A percentile compares a stretch with the other conserved stretches of the same genome.
Evolutionary conservation across 257 asterid genomes (phyloP).

Genomic region (Forsythia viridissima): DNA sequence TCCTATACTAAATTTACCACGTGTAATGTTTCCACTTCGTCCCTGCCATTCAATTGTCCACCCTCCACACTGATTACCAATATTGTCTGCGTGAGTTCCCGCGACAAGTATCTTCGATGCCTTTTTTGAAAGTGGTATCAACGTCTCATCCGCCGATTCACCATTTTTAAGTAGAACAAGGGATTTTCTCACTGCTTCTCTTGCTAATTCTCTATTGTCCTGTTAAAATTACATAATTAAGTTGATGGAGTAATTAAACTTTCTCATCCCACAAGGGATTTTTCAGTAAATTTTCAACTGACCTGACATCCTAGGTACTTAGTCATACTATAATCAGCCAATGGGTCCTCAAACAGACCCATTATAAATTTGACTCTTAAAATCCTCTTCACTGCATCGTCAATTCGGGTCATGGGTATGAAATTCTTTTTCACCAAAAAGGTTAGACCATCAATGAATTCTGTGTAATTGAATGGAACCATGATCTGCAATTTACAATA

Average conservation of each 20-base stretch:
- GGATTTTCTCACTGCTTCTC: slow-evolving; percentile 23
- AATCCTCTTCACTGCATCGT: slow-evolving; percentile 15
- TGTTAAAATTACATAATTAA: neutral
- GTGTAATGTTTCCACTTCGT: neutral
- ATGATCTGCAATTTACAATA: slow-evolving; percentile 7
- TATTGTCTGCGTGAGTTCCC: slow-evolving; percentile 12
- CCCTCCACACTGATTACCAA: slow-evolving; percentile 20
- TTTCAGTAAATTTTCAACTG: neutral
- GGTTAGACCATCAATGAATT: slow-evolving; percentile 19
- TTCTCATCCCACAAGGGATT: neutral
- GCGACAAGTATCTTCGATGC: slow-evolving; percentile 14
- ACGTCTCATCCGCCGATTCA: neutral
- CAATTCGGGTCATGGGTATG: slow-evolving; percentile 14
- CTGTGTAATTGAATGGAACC: slow-evolving; percentile 22
- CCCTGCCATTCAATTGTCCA: slow-evolving; percentile 12
- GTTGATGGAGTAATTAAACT: neutral
- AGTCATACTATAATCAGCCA: slow-evolving; percentile 1
- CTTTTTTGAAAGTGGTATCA: slow-evolving; percentile 9
- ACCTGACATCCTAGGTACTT: slow-evolving; percentile 17
- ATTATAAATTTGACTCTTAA: slow-evolving; percentile 3
- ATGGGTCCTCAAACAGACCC: slow-evolving; percentile 9
- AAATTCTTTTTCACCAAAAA: slow-evolving; percentile 10
- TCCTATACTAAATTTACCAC: neutral
- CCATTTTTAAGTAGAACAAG: slow-evolving; percentile 3
- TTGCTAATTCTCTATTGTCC: slow-evolving; percentile 21